These are phyloP conservation scores for Bipolaris sorokiniana DNA, from an alignment of 2,329 filamentous ascomycete genomes.

Conservation along the genomic window DNA sequence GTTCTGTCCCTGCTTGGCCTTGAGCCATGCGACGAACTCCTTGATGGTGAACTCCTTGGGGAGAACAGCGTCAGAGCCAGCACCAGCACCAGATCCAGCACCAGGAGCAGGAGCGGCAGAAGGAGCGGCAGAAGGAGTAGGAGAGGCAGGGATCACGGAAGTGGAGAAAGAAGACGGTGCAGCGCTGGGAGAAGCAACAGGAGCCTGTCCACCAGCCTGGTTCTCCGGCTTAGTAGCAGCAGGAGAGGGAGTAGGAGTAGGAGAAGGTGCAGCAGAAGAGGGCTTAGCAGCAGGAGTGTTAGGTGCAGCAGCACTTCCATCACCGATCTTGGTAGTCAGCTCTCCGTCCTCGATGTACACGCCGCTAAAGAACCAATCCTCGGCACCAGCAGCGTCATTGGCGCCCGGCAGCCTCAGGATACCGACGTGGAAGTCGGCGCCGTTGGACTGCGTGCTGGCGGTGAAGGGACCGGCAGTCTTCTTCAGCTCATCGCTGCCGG, in stretches of 20 bases:
- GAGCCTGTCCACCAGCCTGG: constrained; percentile 5
- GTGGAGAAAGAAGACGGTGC: constrained; percentile 14
- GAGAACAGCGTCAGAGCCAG: constrained; percentile 23
- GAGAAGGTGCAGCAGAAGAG: constrained; percentile 15
- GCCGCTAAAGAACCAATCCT: constrained; percentile 76
- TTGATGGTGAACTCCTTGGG: constrained; percentile 36
- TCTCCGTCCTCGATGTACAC: constrained; percentile 71
- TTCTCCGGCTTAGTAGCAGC: not conserved
- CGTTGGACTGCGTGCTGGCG: constrained; percentile 68
- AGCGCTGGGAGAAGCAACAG: constrained; percentile 12
- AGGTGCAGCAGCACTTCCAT: constrained; percentile 23
- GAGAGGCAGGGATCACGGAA: constrained; percentile 5
- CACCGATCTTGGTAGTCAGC: constrained; percentile 38
- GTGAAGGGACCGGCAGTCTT: constrained; percentile 66
- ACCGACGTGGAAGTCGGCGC: constrained; percentile 74
- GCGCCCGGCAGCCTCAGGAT: constrained; percentile 69
- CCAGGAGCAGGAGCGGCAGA: constrained; percentile 14
- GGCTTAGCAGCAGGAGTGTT: constrained; percentile 9
- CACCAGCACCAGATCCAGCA: constrained; percentile 18
- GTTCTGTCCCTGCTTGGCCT: constrained; percentile 22
- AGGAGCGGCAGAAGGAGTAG: constrained; percentile 14
- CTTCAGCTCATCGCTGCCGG: constrained; percentile 62
- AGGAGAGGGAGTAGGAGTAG: constrained; percentile 8
- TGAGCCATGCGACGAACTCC: constrained; percentile 38
- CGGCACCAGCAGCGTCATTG: constrained; percentile 57